phyloP scores from a whole-genome alignment of 2,329 filamentous ascomycete genomes.

The Saccharata proteae region DNA sequence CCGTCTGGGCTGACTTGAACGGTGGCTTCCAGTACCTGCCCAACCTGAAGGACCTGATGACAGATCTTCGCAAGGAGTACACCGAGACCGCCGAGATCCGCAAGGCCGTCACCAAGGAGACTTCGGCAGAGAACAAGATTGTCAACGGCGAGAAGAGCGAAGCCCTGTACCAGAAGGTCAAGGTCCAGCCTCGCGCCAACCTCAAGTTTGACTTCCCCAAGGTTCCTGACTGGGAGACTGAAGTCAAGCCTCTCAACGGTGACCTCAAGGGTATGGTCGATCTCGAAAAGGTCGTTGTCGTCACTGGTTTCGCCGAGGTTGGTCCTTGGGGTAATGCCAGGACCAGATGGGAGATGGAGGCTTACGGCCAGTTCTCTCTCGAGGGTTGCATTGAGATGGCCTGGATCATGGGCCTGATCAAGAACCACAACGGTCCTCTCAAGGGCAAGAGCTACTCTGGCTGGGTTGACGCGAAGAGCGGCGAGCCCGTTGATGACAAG shows the following conservation, averaged over 20 bases:
- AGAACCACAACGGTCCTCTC: slow-evolving; percentile 91
- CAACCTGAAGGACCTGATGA: slow-evolving; percentile 90
- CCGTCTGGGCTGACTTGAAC: slow-evolving; percentile 94
- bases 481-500: slow-evolving; percentile 94
- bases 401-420: slow-evolving; percentile 99
- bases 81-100: slow-evolving; percentile 92
- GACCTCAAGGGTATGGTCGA: slow-evolving; percentile 96
- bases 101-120: slow-evolving; percentile 90
- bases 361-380: slow-evolving; percentile 87
- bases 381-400: slow-evolving; percentile 99
- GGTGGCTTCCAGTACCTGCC: slow-evolving; percentile 96
- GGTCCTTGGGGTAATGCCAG: slow-evolving; percentile 98
- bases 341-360: slow-evolving; percentile 99
- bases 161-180: slow-evolving; percentile 86
- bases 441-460: slow-evolving; percentile 96
- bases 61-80: slow-evolving; percentile 81
- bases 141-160: slow-evolving; percentile 91
- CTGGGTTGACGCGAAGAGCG: slow-evolving; percentile 90
- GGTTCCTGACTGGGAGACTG: slow-evolving; percentile 81
- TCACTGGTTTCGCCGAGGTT: slow-evolving; percentile 91
- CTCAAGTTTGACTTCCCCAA: slow-evolving; percentile 94
- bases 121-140: slow-evolving; percentile 89
- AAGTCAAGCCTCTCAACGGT: slow-evolving; percentile 78
- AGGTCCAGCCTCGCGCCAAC: slow-evolving; percentile 87
- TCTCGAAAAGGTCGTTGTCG: slow-evolving; percentile 92